Evolutionary conservation across 106 monocot species (phyloP), one percentile per base, ranked within the genome.

Genomic region (Dendrobium chrysotoxum): DNA sequence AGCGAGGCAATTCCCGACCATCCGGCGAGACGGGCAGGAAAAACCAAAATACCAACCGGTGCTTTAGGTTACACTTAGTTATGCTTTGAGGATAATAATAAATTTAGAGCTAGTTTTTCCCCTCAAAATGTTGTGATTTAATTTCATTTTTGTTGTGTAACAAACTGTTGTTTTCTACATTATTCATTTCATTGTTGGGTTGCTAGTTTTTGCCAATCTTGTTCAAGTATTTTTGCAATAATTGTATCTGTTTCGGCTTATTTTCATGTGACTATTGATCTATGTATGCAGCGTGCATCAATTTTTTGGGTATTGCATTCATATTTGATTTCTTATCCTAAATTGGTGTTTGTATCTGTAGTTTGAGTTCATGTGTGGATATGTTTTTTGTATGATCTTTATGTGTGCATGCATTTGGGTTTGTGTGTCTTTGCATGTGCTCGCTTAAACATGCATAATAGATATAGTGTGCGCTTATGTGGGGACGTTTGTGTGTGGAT

Each of bases 181-280:
- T 68, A 28, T 68, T 10, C 28, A 68, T 68, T 8, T 68, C 11
- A 0, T 30, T 30, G 30, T 68, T 30, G 25, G 67, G 67, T 30
- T 67, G 30, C 25, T 67, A 30, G 2, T 25, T 67, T 67, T 11
- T 30, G 28, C 2, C 7, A 28, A 68, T 4, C 28, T 68, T 58
- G 58, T 21, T 58, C n/a, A 20, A 58, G 58, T 58, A 2, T 55
- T 58, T 30, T 28, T 9, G 30, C 67, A 68, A 58, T 68, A 30
- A 10, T 68, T 68, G 58, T 23, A 61, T 61, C 21, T 68, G 67
- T 68, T 68, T 58, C n/a, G n/a, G n/a, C n/a, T 58, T n/a, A 68
- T 8, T 68, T 68, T 68, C 30, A 28, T 68, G 12, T 26, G 8
- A 30, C 2, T 30, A 68, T 68, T 30, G 7, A n/a, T 28, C 4